phyloP scores from a whole-genome alignment of 2,329 filamentous ascomycete species.

The Fusarium aywerte region DNA sequence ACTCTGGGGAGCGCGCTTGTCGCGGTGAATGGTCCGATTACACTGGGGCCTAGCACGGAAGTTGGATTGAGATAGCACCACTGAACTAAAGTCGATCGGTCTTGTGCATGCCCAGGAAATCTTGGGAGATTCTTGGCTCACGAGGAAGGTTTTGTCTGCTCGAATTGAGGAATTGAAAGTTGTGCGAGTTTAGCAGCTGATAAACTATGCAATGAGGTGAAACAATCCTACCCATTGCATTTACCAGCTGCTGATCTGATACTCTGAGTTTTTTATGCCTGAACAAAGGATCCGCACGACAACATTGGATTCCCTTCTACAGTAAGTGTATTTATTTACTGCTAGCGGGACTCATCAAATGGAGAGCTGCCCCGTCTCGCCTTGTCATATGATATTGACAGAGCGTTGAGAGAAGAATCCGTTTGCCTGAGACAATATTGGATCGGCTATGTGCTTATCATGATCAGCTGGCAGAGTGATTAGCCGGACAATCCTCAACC shows the following conservation, averaged over 20 bases:
- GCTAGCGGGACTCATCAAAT: not conserved
- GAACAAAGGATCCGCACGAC: not conserved
- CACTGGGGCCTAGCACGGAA: constrained; percentile 30
- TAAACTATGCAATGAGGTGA: constrained; percentile 3
- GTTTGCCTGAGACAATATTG: constrained; percentile 13
- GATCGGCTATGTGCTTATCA: constrained; percentile 38
- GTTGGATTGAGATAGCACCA: constrained; percentile 27
- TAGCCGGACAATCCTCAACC: constrained; percentile 33
- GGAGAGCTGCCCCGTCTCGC: not conserved
- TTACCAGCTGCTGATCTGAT: constrained; percentile 5
- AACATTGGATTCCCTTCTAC: not conserved
- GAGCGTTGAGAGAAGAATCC: constrained; percentile 14
- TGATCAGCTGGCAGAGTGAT: constrained; percentile 35
- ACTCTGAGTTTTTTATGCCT: not conserved
- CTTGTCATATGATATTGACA: constrained; percentile 10
- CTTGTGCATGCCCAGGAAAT: constrained; percentile 28
- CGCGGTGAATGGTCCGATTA: constrained; percentile 42
- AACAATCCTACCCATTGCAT: not conserved
- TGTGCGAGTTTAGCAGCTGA: not conserved
- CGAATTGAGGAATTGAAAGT: constrained; percentile 17
- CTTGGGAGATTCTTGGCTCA: constrained; percentile 2
- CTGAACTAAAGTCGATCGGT: constrained; percentile 18
- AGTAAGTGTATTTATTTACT: not conserved
- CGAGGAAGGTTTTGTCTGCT: not conserved
- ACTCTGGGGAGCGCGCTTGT: constrained; percentile 47